Percentiles rank a stretch among this genome's conserved stretches.
Conservation (phyloP, 2,329 filamentous ascomycete species). For the Pezicula carpinea region DNA sequence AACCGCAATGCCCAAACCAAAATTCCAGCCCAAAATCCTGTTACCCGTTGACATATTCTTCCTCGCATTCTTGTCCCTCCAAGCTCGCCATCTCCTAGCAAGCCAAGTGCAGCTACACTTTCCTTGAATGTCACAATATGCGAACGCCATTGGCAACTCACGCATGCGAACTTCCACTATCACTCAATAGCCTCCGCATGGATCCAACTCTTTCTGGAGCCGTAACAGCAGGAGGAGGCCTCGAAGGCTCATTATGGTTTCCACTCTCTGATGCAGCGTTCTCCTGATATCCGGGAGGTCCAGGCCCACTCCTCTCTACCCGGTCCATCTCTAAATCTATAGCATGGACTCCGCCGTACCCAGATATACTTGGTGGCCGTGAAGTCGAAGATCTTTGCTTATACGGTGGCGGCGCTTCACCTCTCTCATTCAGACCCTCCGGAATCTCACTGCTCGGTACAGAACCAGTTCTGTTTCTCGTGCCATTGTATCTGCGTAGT, state of each 20-base stretch:
- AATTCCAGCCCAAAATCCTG: too few relatives aligned
- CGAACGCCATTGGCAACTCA: background rate
- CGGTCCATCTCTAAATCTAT: slow-evolving; percentile 1
- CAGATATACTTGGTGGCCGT: slow-evolving; percentile 3
- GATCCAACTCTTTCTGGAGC: slow-evolving; percentile 7
- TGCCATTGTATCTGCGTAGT: background rate
- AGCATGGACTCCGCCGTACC: slow-evolving; percentile 1
- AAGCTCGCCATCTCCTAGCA: too few relatives aligned
- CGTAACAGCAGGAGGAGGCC: slow-evolving; percentile 14
- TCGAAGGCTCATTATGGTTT: slow-evolving; percentile 2
- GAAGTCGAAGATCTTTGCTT: slow-evolving; percentile 22
- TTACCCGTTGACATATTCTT: too few relatives aligned
- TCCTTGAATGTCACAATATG: too few relatives aligned
- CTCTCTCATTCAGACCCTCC: slow-evolving; percentile 59
- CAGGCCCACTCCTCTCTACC: background rate
- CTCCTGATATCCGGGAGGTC: slow-evolving; percentile 23
- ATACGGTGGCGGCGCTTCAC: slow-evolving; percentile 63
- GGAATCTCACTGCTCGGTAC: slow-evolving; percentile 15
- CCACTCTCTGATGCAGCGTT: slow-evolving; percentile 5
- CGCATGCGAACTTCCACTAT: slow-evolving; percentile 2
- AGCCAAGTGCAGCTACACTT: too few relatives aligned
- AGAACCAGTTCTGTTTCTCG: background rate
- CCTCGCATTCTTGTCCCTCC: too few relatives aligned
- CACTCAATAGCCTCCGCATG: slow-evolving; percentile 9
- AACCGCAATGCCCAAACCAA: too few relatives aligned